A percentile compares a stretch with the other conserved stretches of the same genome.
phyloP scores from a whole-genome alignment of 2,329 filamentous ascomycete species.

The Cytospora schulzeri region DNA sequence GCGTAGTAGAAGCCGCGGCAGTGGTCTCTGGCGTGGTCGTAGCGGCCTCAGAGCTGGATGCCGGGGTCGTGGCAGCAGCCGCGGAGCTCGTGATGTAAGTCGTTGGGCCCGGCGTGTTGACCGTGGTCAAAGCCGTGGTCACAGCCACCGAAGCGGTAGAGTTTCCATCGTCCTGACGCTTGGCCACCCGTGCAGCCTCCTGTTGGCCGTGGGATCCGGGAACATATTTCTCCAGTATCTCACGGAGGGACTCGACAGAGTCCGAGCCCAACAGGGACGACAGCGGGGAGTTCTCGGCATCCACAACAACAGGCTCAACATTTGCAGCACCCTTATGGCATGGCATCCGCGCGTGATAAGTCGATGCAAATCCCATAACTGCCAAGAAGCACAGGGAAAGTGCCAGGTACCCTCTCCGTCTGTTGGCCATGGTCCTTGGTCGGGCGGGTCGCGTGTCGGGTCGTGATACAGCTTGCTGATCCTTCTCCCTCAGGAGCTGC shows the following conservation, averaged over 20 bases:
- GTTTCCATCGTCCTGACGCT: slow-evolving; percentile 46
- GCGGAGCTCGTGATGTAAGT: slow-evolving; percentile 29
- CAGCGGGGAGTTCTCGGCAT: slow-evolving; percentile 29
- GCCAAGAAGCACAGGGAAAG: slow-evolving; percentile 32
- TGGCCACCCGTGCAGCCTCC: slow-evolving; percentile 9
- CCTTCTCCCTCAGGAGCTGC: slow-evolving; percentile 25
- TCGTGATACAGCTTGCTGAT: slow-evolving; percentile 23
- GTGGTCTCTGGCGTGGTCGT: background rate
- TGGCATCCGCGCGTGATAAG: slow-evolving; percentile 13
- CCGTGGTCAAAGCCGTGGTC: slow-evolving; percentile 30
- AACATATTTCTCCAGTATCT: slow-evolving; percentile 65
- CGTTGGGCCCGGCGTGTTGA: slow-evolving; percentile 6
- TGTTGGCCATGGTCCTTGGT: slow-evolving; percentile 29
- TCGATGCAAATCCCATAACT: slow-evolving; percentile 32
- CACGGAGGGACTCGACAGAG: slow-evolving; percentile 64
- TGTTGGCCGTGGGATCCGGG: slow-evolving; percentile 59
- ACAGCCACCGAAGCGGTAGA: slow-evolving; percentile 29
- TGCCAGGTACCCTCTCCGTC: slow-evolving; percentile 30
- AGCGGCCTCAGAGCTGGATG: slow-evolving; percentile 5
- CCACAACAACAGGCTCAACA: slow-evolving; percentile 6
- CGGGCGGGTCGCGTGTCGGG: slow-evolving; percentile 13
- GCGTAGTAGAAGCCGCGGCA: background rate
- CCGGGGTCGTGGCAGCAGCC: background rate
- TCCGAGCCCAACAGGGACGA: slow-evolving; percentile 52
- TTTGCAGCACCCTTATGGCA: slow-evolving; percentile 15